Evolutionary conservation across 371 early-diverging fungal genomes (phyloP).

Genomic region (Nematocida major): DNA sequence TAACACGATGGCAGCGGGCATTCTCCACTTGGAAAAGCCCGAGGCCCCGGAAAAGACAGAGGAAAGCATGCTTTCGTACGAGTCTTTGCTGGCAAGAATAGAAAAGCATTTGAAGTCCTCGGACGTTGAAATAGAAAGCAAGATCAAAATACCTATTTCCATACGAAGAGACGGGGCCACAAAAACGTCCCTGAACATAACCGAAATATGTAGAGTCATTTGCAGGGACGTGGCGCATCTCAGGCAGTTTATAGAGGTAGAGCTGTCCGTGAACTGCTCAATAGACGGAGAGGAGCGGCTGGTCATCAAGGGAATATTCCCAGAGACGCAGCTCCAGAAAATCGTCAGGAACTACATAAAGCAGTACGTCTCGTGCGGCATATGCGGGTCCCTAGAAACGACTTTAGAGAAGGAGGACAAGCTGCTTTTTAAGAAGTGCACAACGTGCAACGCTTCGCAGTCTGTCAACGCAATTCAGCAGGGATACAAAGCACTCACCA

Average conservation of each 20-base stretch:
- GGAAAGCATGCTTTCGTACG: slow-evolving; percentile 52
- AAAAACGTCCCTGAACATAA: slow-evolving; percentile 62
- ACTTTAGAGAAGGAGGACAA: slow-evolving; percentile 88
- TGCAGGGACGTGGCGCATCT: slow-evolving; percentile 86
- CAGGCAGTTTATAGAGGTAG: slow-evolving; percentile 88
- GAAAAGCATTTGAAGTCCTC: slow-evolving; percentile 55
- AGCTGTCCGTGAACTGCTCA: slow-evolving; percentile 92
- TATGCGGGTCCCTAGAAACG: slow-evolving; percentile 87
- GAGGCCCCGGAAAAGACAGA: not conserved
- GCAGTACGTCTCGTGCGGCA: slow-evolving; percentile 96
- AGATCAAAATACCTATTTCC: slow-evolving; percentile 60
- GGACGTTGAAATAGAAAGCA: slow-evolving; percentile 43
- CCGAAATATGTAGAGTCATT: slow-evolving; percentile 54
- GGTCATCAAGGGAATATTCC: slow-evolving; percentile 92
- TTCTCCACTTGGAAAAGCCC: slow-evolving; percentile 43
- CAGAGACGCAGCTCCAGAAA: slow-evolving; percentile 94
- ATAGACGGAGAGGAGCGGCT: slow-evolving; percentile 83
- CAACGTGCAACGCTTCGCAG: slow-evolving; percentile 85
- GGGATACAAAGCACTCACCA: slow-evolving; percentile 79
- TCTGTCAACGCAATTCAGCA: slow-evolving; percentile 73
- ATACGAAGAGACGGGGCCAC: slow-evolving; percentile 58
- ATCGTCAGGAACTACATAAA: slow-evolving; percentile 91
- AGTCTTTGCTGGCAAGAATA: slow-evolving; percentile 57
- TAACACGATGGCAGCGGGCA: slow-evolving; percentile 52
- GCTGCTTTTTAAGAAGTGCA: slow-evolving; percentile 91